Percentiles rank a stretch among this genome's conserved stretches.
Evolutionary conservation across 306 rosid genomes (phyloP).

Genomic region (Prunus padus): DNA sequence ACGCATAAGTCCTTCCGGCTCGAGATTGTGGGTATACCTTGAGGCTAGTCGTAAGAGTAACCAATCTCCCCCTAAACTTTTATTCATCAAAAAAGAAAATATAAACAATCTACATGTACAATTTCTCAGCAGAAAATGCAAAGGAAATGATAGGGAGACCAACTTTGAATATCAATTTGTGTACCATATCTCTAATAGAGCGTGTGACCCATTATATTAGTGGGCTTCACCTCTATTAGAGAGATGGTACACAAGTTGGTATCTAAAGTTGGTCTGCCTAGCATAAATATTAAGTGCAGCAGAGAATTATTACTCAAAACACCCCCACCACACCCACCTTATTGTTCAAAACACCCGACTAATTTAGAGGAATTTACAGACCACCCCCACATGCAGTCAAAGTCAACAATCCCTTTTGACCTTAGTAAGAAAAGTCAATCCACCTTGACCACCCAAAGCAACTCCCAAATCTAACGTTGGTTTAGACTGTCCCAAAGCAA

Average conservation of each 20-base stretch:
- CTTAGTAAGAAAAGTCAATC: neutral
- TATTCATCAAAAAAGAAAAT: too few species aligned
- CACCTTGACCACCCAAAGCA: neutral
- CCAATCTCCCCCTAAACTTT: too few species aligned
- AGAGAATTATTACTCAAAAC: neutral
- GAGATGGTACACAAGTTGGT: too few species aligned
- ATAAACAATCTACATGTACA: conserved; percentile 5
- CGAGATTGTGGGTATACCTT: fast-evolving
- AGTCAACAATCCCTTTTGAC: neutral
- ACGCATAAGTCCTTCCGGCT: fast-evolving
- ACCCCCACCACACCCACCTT: neutral
- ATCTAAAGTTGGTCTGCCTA: too few species aligned
- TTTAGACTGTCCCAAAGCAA: conserved; percentile 76
- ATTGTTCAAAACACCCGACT: neutral
- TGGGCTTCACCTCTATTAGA: too few species aligned
- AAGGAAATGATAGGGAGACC: too few species aligned
- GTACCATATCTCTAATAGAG: too few species aligned
- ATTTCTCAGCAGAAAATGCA: conserved; percentile 13
- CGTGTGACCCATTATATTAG: too few species aligned
- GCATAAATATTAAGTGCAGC: conserved; percentile 17
- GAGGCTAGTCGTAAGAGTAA: fast-evolving
- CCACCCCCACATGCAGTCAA: neutral
- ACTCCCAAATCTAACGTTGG: conserved; percentile 19
- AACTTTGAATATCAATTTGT: too few species aligned
- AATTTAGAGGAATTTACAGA: conserved; percentile 6